phyloP scores from a whole-genome alignment of 352 stramenopile genomes.

The Globisporangium nodosum region DNA sequence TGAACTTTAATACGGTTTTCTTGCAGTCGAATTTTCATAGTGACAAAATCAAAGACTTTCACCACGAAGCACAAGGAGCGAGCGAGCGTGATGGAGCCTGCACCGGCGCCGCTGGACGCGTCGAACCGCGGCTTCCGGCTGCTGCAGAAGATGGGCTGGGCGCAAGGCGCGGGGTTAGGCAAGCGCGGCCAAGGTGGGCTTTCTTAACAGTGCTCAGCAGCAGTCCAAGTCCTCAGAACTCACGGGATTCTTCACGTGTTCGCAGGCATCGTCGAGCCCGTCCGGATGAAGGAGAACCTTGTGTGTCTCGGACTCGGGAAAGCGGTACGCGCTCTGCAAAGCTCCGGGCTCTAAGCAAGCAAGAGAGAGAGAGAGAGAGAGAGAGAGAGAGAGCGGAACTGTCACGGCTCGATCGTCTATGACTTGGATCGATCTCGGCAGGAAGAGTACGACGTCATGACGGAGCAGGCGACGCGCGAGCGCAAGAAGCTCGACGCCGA shows the following conservation, averaged over 20 bases:
- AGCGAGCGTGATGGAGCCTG: background rate
- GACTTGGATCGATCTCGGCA: conserved; percentile 9
- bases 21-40: no score
- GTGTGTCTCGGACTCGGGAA: conserved; percentile 58
- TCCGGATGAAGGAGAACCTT: conserved; percentile 61
- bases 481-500: conserved; percentile 43
- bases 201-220: background rate
- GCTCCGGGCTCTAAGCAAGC: no score
- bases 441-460: conserved; percentile 56
- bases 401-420: conserved; percentile 9
- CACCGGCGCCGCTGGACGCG: conserved; percentile 20
- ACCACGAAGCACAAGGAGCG: no score
- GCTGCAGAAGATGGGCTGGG: conserved; percentile 64
- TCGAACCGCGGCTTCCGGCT: conserved; percentile 56
- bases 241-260: background rate
- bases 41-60: background rate
- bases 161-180: conserved; percentile 39
- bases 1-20: no score
- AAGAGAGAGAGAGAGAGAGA: background rate
- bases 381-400: conserved; percentile 1
- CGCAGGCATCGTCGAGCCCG: conserved; percentile 47
- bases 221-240: background rate
- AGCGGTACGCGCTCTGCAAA: conserved; percentile 15
- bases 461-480: conserved; percentile 41
- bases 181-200: conserved; percentile 34